phyloP scores from a whole-genome alignment of 2,329 filamentous ascomycete genomes.

The Fusarium drepaniforme region DNA sequence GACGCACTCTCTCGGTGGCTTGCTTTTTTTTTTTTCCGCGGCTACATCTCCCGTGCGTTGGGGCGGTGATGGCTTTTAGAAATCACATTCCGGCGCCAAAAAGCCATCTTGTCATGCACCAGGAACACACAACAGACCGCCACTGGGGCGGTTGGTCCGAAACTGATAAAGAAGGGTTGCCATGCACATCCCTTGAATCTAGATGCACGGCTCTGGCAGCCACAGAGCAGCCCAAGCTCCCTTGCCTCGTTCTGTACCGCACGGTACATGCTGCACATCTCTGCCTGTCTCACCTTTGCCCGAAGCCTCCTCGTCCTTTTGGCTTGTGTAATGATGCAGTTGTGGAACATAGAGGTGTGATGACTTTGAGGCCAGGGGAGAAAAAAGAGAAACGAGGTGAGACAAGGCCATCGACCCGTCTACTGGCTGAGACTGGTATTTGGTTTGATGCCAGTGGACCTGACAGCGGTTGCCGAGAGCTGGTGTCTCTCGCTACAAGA shows the following conservation, averaged over 20 bases:
- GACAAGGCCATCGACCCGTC: slow-evolving; percentile 23
- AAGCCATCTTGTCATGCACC: slow-evolving; percentile 8
- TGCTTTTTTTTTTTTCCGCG: not conserved
- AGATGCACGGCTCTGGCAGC: slow-evolving; percentile 19
- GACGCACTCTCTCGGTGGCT: not conserved
- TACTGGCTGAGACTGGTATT: slow-evolving; percentile 21
- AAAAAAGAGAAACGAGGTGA: slow-evolving; percentile 11
- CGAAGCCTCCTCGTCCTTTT: slow-evolving; percentile 19
- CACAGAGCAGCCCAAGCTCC: slow-evolving; percentile 18
- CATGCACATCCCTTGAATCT: slow-evolving; percentile 25
- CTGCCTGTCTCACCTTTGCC: slow-evolving; percentile 31
- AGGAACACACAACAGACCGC: slow-evolving; percentile 15
- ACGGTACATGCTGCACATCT: slow-evolving; percentile 19
- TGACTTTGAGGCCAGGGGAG: slow-evolving; percentile 24
- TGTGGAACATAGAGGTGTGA: slow-evolving; percentile 31
- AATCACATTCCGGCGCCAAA: slow-evolving; percentile 31
- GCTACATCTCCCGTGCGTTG: slow-evolving; percentile 9
- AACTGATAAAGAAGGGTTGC: slow-evolving; percentile 4
- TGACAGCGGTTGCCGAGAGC: not conserved
- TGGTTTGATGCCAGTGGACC: not conserved
- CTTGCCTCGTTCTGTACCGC: slow-evolving; percentile 27
- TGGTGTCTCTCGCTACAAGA: not conserved
- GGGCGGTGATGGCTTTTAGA: slow-evolving; percentile 8
- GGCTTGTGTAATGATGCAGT: slow-evolving; percentile 16
- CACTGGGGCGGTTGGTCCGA: slow-evolving; percentile 18